Evolutionary conservation across 345 rosid species (phyloP).

Genomic region (Gynandropsis gynandra): DNA sequence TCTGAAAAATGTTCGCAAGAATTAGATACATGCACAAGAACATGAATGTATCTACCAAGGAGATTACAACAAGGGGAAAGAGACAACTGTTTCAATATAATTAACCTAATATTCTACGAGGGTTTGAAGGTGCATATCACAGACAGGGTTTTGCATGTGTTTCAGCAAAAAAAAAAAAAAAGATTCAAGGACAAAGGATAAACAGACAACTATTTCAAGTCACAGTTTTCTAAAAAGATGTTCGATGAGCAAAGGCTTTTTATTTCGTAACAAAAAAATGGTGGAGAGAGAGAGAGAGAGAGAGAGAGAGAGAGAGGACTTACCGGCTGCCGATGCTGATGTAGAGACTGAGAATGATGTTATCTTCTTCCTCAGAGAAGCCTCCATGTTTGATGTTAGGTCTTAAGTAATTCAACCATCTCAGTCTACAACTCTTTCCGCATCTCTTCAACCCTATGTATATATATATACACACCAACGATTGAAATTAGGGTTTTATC

Average conservation of each 20-base stretch:
- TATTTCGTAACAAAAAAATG: too few species aligned
- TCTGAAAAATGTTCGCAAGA: neutral
- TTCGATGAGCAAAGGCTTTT: too few species aligned
- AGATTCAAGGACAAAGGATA: conserved; percentile 37
- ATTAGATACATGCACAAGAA: conserved; percentile 1
- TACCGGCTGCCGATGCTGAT: conserved; percentile 98
- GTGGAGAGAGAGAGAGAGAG: too few species aligned
- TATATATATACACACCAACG: conserved; percentile 2
- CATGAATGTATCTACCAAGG: conserved; percentile 9
- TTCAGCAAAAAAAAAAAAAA: too few species aligned
- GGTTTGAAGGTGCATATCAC: neutral
- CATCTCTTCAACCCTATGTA: conserved; percentile 95
- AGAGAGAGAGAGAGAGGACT: conserved; percentile 10
- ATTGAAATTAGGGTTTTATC: too few species aligned
- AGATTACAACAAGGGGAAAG: conserved; percentile 20
- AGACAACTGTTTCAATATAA: conserved; percentile 27
- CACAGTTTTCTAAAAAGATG: neutral
- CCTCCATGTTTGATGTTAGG: conserved; percentile 97
- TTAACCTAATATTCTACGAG: conserved; percentile 23
- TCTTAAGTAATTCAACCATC: conserved; percentile 95
- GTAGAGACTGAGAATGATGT: conserved; percentile 91
- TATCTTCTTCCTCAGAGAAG: conserved; percentile 97
- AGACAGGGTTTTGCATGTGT: conserved; percentile 19
- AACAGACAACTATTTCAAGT: conserved; percentile 32
- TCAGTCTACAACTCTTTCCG: conserved; percentile 94